Conservation (phyloP, 2,329 filamentous ascomycete genomes). For the Aspergillus eucalypticola region DNA sequence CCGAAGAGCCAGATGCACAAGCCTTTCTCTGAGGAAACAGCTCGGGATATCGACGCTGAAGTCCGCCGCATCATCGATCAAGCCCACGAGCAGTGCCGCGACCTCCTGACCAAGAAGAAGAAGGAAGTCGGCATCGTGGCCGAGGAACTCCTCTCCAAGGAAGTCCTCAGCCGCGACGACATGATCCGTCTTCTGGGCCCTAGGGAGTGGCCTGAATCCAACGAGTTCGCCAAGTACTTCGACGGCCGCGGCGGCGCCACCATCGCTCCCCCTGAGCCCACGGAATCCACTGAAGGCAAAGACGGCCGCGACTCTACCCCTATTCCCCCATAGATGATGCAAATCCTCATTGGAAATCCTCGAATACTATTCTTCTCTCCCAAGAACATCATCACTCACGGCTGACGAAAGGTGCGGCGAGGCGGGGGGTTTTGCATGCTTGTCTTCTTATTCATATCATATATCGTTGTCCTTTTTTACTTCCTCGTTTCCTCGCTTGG, state of each 20-base stretch:
- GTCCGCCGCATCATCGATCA: slow-evolving; percentile 89
- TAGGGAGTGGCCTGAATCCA: slow-evolving; percentile 78
- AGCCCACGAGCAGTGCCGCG: slow-evolving; percentile 86
- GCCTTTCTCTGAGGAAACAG: slow-evolving; percentile 93
- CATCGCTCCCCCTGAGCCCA: slow-evolving; percentile 53
- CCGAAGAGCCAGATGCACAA: slow-evolving; percentile 77
- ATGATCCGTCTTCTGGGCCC: slow-evolving; percentile 85
- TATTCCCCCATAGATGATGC: slow-evolving; percentile 26
- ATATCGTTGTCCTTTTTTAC: slow-evolving; percentile 14
- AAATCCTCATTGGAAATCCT: not conserved
- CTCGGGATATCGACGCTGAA: slow-evolving; percentile 86
- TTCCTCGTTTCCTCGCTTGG: slow-evolving; percentile 16
- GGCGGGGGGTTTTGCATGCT: not conserved
- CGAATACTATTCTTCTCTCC: not conserved
- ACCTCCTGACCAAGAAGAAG: slow-evolving; percentile 82
- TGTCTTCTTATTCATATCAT: slow-evolving; percentile 2
- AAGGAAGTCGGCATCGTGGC: slow-evolving; percentile 84
- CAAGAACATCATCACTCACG: slow-evolving; percentile 8
- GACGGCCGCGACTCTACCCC: slow-evolving; percentile 39
- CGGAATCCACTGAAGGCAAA: slow-evolving; percentile 43
- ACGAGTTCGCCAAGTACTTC: slow-evolving; percentile 96
- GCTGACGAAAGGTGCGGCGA: slow-evolving; percentile 12
- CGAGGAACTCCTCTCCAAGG: slow-evolving; percentile 88
- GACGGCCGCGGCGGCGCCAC: slow-evolving; percentile 51
- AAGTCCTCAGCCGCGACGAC: slow-evolving; percentile 87